phyloP scores from a whole-genome alignment of 805 yeast genomes.

The Yarrowia sp. region DNA sequence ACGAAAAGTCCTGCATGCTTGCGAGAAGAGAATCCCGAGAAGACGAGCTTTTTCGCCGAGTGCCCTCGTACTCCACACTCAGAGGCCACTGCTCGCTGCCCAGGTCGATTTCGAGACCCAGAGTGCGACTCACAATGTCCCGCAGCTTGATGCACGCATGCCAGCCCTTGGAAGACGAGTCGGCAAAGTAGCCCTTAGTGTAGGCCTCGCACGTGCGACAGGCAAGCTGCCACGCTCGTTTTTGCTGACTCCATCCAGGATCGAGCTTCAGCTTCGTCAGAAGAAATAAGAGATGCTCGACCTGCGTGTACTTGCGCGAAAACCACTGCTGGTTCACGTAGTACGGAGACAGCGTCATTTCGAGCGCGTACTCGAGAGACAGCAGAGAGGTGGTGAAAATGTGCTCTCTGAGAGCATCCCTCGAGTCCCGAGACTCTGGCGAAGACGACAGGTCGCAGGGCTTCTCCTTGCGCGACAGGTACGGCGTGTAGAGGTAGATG shows the following conservation, averaged over 20 bases:
- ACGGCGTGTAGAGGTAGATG: constrained; percentile 21
- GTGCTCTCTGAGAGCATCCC: constrained; percentile 5
- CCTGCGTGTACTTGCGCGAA: constrained; percentile 5
- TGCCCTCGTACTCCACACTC: constrained; percentile 10
- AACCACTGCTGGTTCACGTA: constrained; percentile 22
- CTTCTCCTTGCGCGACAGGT: not conserved
- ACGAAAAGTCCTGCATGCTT: not conserved
- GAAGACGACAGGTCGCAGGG: not conserved
- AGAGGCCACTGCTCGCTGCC: not conserved
- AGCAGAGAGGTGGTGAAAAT: not conserved
- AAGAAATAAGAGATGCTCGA: constrained; percentile 1
- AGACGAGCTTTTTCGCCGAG: too few relatives aligned
- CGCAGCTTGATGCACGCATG: constrained; percentile 19
- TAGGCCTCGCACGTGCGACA: constrained; percentile 21
- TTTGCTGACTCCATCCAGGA: not conserved
- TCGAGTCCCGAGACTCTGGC: not conserved
- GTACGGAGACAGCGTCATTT: constrained; percentile 9
- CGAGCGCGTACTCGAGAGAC: constrained; percentile 13
- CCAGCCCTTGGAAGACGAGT: constrained; percentile 21
- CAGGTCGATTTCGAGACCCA: not conserved
- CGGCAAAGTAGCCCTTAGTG: constrained; percentile 23
- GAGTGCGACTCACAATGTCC: constrained; percentile 12
- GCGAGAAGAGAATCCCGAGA: not conserved
- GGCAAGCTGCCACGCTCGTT: constrained; percentile 22
- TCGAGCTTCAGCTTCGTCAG: constrained; percentile 19